Evolutionary conservation across 345 rosid genomes (phyloP), one percentile per base, ranked within the genome.

Genomic region (Streptanthus diversifolius): DNA sequence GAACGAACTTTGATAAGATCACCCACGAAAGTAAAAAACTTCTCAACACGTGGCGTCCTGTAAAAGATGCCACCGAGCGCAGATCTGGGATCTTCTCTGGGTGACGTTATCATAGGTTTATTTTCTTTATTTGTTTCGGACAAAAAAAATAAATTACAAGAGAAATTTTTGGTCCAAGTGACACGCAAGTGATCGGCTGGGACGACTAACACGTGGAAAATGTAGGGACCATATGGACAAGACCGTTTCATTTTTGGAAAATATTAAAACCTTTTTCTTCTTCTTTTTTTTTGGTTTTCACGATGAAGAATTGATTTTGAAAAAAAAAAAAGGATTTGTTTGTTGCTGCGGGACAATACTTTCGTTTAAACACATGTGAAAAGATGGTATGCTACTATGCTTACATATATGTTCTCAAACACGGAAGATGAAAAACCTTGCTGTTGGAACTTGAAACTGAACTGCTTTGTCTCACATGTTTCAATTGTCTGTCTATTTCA

Each of bases 121-220:
- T 33, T 39, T 63, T 30, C 8, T 30, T 55, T 25, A 5, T 55
- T 32, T 13, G 8, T 19, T 63, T 7, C 45, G 29, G 17, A n/a
- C 12, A 43, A 4, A 5, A 13, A 21, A n/a, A n/a, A 6, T 9
- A 37, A 4, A 30, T 5, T 22, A 65, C 27, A 22, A 2, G 21
- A 11, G 27, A 22, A 65, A 35, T 10, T 39, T 10, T 27, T 40
- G 82, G 72, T 51, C 80, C 86, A 81, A 69, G 71, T 70, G 83
- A 75, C 81, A 69, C 81, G 80, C 79, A 80, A 78, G 54, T 68
- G 77, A 81, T 72, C 63, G 83, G 73, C 79, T 73, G 18, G 22
- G 63, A 71, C 36, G 60, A 18, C 59, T 33, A 60, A 71, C 84
- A 78, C 85, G 83, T 83, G 83, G 80, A 59, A 0, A 41, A 1